Percentiles rank a stretch among this genome's conserved stretches.
Conservation (phyloP, 352 stramenopile genomes). For the Phytophthora macrochlamydospora region DNA sequence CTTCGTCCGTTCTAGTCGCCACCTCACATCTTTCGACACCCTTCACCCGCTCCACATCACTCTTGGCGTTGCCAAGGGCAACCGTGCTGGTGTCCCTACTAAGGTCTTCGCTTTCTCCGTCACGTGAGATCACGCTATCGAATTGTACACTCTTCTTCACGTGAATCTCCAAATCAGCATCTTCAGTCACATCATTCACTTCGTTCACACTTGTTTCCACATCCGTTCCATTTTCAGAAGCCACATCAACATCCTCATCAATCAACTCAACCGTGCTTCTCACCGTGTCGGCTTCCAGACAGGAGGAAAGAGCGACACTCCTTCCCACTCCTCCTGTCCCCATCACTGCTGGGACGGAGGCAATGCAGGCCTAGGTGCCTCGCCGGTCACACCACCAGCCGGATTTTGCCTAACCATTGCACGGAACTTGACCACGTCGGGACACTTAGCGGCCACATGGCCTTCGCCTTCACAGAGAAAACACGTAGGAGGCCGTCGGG, state of each 20-base stretch:
- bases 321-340: background rate
- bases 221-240: background rate
- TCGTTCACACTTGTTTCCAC: too few species aligned
- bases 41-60: too few species aligned
- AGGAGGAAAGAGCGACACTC: background rate
- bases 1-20: too few species aligned
- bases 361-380: background rate
- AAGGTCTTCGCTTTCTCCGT: too few species aligned
- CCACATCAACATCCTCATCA: background rate
- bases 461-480: too few species aligned
- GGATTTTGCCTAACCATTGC: background rate
- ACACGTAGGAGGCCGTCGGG: too few species aligned
- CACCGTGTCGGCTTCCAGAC: background rate
- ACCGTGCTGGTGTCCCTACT: too few species aligned
- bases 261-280: background rate
- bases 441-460: background rate
- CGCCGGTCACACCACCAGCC: background rate
- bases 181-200: too few species aligned
- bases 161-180: too few species aligned
- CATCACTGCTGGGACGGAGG: background rate
- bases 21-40: too few species aligned
- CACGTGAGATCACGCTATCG: background rate
- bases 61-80: too few species aligned
- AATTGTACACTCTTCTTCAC: background rate
- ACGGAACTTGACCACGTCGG: background rate